These are phyloP conservation scores for Ochromonadaceae sp. DNA, from an alignment of 352 stramenopile species.

Conservation along the genomic window DNA sequence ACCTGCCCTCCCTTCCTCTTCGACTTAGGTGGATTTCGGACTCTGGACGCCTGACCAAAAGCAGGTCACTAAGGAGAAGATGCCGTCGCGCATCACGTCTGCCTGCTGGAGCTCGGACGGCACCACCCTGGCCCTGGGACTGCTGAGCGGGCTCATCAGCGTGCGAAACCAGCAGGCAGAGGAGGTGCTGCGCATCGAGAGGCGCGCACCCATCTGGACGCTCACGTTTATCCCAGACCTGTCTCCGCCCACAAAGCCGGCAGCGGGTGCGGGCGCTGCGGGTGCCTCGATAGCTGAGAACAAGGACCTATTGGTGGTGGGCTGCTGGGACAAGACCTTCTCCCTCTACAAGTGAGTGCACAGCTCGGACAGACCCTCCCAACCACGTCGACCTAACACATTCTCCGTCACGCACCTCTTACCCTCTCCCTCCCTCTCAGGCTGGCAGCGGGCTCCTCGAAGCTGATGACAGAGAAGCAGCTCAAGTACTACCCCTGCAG, in stretches of 20 bases:
- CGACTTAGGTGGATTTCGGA: constrained; percentile 79
- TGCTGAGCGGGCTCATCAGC: constrained; percentile 72
- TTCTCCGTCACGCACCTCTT: neutral
- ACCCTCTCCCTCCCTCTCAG: constrained; percentile 14
- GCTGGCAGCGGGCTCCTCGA: constrained; percentile 35
- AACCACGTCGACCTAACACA: neutral
- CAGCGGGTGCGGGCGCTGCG: too few species aligned
- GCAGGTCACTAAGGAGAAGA: constrained; percentile 79
- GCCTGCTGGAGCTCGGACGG: constrained; percentile 76
- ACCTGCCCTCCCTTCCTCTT: constrained; percentile 72
- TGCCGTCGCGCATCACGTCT: constrained; percentile 70
- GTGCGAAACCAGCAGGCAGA: constrained; percentile 70
- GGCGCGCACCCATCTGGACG: constrained; percentile 29
- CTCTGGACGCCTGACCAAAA: constrained; percentile 81
- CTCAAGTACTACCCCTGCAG: constrained; percentile 77
- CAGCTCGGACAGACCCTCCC: neutral
- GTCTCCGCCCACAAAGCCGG: neutral
- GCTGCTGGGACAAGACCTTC: constrained; percentile 79
- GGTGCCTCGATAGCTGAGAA: neutral
- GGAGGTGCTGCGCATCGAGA: constrained; percentile 72
- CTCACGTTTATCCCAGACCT: constrained; percentile 21
- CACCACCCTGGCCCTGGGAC: constrained; percentile 64
- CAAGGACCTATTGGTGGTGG: constrained; percentile 52
- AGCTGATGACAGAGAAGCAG: neutral
- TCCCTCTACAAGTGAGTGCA: constrained; percentile 58